Conservation (phyloP, 768 basidiomycete genomes). For the Coprinopsis sp. region DNA sequence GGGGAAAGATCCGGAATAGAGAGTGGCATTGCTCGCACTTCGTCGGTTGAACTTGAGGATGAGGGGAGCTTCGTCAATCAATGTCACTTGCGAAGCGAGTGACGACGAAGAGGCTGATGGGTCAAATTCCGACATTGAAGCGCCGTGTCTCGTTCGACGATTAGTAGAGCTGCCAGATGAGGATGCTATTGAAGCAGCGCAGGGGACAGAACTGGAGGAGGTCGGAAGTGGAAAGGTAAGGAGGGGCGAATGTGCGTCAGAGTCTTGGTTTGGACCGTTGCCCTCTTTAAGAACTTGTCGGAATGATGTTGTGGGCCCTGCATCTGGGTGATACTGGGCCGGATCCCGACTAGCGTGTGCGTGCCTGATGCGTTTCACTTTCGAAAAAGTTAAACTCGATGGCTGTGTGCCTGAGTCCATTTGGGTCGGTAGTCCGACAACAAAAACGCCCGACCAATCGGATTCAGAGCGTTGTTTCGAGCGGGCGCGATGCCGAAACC, state of each 20-base stretch:
- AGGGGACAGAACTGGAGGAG: no score
- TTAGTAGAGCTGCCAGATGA: no score
- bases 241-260: no score
- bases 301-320: no score
- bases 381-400: neutral
- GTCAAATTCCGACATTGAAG: neutral
- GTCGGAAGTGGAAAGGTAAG: no score
- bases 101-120: neutral
- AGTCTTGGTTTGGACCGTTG: no score
- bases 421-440: neutral
- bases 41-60: conserved; percentile 7
- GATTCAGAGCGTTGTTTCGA: neutral
- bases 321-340: no score
- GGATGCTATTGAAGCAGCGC: no score
- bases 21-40: conserved; percentile 6
- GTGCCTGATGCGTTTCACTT: conserved; percentile 5
- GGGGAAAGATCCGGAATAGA: conserved; percentile 1
- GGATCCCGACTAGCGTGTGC: no score
- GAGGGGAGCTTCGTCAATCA: conserved; percentile 8
- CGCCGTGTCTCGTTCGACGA: no score
- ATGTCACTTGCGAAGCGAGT: conserved; percentile 6
- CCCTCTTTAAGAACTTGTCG: no score
- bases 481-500: neutral
- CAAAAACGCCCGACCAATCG: neutral
- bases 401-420: conserved; percentile 3